A percentile compares a stretch with the other conserved stretches of the same genome.
phyloP scores from a whole-genome alignment of 768 basidiomycete genomes.

The Gymnopilus dilepis region DNA sequence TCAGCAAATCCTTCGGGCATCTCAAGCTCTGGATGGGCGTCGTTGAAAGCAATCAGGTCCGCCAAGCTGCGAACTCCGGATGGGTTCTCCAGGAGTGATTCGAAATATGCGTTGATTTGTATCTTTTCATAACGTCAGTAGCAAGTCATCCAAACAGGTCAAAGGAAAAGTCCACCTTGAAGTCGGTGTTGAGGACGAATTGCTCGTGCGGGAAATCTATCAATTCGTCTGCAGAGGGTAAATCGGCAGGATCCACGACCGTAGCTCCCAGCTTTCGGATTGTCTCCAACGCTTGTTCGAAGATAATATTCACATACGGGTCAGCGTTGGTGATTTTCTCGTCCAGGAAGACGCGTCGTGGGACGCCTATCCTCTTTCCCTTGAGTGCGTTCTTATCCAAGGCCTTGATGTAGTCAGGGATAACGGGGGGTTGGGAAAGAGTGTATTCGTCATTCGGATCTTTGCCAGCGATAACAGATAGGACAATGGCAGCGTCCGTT shows the following conservation, averaged over 20 bases:
- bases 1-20: constrained; percentile 39
- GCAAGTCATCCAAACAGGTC: too few species aligned
- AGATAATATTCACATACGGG: constrained; percentile 35
- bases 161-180: constrained; percentile 49
- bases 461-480: constrained; percentile 59
- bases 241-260: constrained; percentile 66
- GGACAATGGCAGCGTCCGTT: constrained; percentile 56
- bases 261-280: constrained; percentile 48
- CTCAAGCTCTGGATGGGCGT: constrained; percentile 55
- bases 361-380: constrained; percentile 58
- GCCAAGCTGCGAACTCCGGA: constrained; percentile 58
- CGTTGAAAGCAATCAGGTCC: constrained; percentile 63
- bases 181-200: constrained; percentile 56
- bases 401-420: constrained; percentile 62
- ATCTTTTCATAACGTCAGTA: too few species aligned
- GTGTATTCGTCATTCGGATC: too few species aligned
- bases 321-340: constrained; percentile 24
- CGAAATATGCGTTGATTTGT: constrained; percentile 53
- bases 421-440: constrained; percentile 49
- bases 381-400: constrained; percentile 49
- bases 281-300: constrained; percentile 42
- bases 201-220: constrained; percentile 50
- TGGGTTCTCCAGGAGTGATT: constrained; percentile 54
- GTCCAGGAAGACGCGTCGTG: constrained; percentile 41
- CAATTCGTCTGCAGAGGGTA: constrained; percentile 58